phyloP scores from a whole-genome alignment of 306 rosid species.

The Datisca glomerata region DNA sequence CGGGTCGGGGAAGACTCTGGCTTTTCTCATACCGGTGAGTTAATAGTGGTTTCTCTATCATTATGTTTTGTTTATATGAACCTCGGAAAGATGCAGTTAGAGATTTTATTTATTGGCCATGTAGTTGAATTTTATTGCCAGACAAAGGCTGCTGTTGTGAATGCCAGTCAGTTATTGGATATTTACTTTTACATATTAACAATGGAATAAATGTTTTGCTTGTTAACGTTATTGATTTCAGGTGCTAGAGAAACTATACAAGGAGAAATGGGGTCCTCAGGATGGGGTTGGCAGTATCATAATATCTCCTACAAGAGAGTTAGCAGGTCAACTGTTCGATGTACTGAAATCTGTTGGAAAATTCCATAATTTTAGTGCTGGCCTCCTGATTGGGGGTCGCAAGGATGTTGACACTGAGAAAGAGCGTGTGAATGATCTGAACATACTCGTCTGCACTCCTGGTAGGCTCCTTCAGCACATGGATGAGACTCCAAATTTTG shows the following conservation, averaged over 20 bases:
- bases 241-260: conserved; percentile 75
- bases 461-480: conserved; percentile 92
- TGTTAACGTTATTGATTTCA: too few relatives aligned
- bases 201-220: too few relatives aligned
- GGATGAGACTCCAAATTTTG: conserved; percentile 92
- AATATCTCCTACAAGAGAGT: conserved; percentile 81
- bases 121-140: too few relatives aligned
- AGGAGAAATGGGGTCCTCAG: conserved; percentile 71
- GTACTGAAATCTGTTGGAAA: conserved; percentile 58
- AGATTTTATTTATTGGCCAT: too few relatives aligned
- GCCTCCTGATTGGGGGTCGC: conserved; percentile 90
- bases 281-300: conserved; percentile 87
- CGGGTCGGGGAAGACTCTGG: conserved; percentile 89
- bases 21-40: conserved; percentile 80
- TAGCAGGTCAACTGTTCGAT: conserved; percentile 69
- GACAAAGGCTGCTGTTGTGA: too few relatives aligned
- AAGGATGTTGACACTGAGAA: conserved; percentile 64
- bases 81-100: too few relatives aligned
- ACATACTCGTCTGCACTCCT: conserved; percentile 83
- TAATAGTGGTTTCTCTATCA: neutral
- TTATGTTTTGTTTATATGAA: too few relatives aligned
- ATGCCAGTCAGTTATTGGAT: too few relatives aligned
- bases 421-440: conserved; percentile 53
- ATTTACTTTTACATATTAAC: too few relatives aligned
- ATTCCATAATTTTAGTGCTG: conserved; percentile 78